These are phyloP conservation scores for Crataegus laevigata DNA, from an alignment of 306 rosid species.

Conservation along the genomic window DNA sequence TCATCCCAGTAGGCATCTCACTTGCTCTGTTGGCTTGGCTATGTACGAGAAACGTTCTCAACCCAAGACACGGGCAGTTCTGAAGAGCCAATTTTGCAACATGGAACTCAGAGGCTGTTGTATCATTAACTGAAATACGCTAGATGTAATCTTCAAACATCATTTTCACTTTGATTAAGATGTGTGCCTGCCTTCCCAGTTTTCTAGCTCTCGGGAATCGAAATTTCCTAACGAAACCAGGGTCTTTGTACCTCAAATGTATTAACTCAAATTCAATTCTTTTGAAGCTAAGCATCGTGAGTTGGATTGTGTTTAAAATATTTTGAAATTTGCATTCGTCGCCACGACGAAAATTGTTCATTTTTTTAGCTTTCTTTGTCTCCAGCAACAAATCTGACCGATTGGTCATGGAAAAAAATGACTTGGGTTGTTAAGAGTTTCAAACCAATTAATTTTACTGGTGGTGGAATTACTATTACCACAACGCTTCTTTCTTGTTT, in stretches of 20 bases:
- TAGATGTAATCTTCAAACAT: background rate
- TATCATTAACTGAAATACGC: background rate
- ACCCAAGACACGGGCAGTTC: background rate
- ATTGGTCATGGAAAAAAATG: background rate
- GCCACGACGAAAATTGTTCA: background rate
- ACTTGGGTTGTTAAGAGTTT: background rate
- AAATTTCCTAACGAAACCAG: background rate
- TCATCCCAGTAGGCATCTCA: constrained; percentile 36
- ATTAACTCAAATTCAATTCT: background rate
- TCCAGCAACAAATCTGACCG: no score
- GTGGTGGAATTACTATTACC: background rate
- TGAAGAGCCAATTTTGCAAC: background rate
- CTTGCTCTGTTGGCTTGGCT: background rate
- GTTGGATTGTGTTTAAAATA: background rate
- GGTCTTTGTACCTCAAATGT: background rate
- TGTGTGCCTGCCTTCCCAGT: background rate
- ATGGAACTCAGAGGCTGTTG: background rate
- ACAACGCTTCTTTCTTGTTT: constrained; percentile 10
- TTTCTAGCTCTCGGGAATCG: background rate
- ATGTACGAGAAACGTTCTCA: background rate
- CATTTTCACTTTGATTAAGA: background rate
- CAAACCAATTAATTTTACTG: background rate
- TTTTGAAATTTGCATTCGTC: background rate
- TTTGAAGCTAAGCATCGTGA: background rate
- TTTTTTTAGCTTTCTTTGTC: no score